Conservation (phyloP, 345 rosid genomes). For the Eucalyptus cladocalyx region DNA sequence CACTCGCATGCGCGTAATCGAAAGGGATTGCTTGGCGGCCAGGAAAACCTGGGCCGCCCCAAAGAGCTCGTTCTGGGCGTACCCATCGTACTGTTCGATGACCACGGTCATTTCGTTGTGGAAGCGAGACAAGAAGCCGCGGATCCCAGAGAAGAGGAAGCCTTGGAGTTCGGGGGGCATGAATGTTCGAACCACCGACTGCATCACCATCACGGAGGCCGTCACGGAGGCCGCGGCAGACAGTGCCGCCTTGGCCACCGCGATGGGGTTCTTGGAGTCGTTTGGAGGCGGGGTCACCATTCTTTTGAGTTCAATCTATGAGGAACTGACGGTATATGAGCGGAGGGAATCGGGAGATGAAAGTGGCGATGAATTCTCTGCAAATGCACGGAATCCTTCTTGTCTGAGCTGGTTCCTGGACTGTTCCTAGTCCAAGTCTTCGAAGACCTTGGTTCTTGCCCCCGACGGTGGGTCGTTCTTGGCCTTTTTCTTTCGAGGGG, state of each 20-base stretch:
- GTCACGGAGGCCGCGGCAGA: conserved; percentile 44
- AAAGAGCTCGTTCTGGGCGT: conserved; percentile 24
- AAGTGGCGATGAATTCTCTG: background rate
- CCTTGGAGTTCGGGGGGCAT: conserved; percentile 28
- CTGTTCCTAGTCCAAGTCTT: background rate
- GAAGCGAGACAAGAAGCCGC: conserved; percentile 16
- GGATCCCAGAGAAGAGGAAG: conserved; percentile 5
- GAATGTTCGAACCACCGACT: conserved; percentile 23
- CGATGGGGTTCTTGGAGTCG: background rate
- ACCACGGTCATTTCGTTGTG: conserved; percentile 30
- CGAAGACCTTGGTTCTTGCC: background rate
- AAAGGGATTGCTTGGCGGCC: conserved; percentile 20
- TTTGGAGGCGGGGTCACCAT: background rate
- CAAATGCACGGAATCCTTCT: background rate
- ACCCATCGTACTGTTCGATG: conserved; percentile 27
- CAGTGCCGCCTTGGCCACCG: conserved; percentile 23
- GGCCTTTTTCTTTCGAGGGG: background rate
- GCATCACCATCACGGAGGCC: conserved; percentile 32
- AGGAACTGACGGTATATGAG: background rate
- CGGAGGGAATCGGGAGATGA: background rate
- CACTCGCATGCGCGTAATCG: conserved; percentile 20
- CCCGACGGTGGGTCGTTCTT: background rate
- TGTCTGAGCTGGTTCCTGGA: background rate
- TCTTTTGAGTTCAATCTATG: background rate
- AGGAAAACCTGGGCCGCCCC: conserved; percentile 28